These are phyloP conservation scores for Coemansia javaensis DNA, from an alignment of 192 early-diverging fungal species.

Conservation along the genomic window DNA sequence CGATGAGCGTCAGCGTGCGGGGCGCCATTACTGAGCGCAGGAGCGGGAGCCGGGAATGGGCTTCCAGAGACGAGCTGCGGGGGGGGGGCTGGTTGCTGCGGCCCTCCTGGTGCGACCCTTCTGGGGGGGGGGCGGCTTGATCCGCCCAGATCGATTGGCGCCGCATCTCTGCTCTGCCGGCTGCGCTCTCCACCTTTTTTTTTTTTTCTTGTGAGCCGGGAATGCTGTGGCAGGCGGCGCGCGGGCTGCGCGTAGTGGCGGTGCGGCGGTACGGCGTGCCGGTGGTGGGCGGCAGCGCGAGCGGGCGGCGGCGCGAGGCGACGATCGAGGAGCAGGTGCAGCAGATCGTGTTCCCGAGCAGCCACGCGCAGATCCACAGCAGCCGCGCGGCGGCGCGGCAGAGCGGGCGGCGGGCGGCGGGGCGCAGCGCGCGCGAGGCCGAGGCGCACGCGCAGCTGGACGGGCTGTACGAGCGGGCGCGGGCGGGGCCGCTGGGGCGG, in stretches of 20 bases:
- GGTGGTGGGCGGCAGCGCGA: not conserved
- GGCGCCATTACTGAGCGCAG: not conserved
- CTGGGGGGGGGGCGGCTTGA: too few relatives aligned
- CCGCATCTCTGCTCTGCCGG: too few relatives aligned
- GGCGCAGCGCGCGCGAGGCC: not conserved
- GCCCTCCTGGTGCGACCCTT: too few relatives aligned
- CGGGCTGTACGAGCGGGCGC: constrained; percentile 8
- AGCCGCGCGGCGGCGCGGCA: constrained; percentile 13
- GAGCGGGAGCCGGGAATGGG: not conserved
- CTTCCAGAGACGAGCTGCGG: too few relatives aligned
- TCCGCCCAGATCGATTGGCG: too few relatives aligned
- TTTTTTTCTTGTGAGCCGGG: too few relatives aligned
- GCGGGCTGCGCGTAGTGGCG: not conserved
- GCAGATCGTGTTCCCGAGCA: constrained; percentile 29
- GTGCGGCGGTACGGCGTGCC: constrained; percentile 7
- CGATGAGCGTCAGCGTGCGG: constrained; percentile 58
- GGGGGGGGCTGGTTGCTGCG: too few relatives aligned
- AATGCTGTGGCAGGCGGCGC: too few relatives aligned
- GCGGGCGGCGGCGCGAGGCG: not conserved
- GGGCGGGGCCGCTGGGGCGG: not conserved
- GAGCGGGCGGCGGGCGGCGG: not conserved
- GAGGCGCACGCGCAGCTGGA: constrained; percentile 2
- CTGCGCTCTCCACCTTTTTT: too few relatives aligned
- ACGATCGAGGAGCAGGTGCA: constrained; percentile 10
- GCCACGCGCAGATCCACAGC: constrained; percentile 15